Evolutionary conservation across 495 filamentous ascomycete species (phyloP).

Genomic region (Penicillium longicatenatum): DNA sequence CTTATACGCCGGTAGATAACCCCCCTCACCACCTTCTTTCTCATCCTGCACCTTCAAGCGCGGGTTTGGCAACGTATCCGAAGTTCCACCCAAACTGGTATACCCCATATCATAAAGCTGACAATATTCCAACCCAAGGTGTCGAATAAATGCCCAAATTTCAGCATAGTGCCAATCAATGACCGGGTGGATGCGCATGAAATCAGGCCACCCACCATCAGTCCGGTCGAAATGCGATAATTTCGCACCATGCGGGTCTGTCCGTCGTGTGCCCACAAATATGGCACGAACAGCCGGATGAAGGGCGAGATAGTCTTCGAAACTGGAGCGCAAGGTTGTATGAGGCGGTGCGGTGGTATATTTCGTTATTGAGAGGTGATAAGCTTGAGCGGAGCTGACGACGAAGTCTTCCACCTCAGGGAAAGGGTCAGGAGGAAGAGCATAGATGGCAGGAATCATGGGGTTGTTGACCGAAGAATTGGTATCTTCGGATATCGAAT

Average conservation of each 20-base stretch:
- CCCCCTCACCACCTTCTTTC: conserved; percentile 27
- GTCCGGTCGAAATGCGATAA: conserved; percentile 82
- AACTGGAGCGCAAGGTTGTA: conserved; percentile 61
- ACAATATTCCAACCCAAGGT: conserved; percentile 78
- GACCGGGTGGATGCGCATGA: conserved; percentile 92
- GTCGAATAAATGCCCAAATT: conserved; percentile 90
- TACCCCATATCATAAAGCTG: conserved; percentile 82
- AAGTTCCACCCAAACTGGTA: conserved; percentile 85
- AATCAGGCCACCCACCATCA: conserved; percentile 86
- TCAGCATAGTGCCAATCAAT: conserved; percentile 98
- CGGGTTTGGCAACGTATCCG: conserved; percentile 89
- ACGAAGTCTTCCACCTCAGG: conserved; percentile 85
- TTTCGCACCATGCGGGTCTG: conserved; percentile 83
- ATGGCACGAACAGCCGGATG: conserved; percentile 70
- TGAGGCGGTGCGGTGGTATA: conserved; percentile 62
- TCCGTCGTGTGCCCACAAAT: conserved; percentile 88
- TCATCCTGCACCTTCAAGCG: conserved; percentile 53
- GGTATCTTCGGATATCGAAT: background rate
- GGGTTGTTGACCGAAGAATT: background rate
- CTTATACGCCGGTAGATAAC: conserved; percentile 84
- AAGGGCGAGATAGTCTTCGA: conserved; percentile 71
- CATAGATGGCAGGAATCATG: conserved; percentile 80
- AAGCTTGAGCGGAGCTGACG: conserved; percentile 55
- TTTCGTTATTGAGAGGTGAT: conserved; percentile 74
- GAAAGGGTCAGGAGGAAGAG: conserved; percentile 79